Conservation (phyloP, 768 basidiomycete genomes). For the Serendipita sp. region DNA sequence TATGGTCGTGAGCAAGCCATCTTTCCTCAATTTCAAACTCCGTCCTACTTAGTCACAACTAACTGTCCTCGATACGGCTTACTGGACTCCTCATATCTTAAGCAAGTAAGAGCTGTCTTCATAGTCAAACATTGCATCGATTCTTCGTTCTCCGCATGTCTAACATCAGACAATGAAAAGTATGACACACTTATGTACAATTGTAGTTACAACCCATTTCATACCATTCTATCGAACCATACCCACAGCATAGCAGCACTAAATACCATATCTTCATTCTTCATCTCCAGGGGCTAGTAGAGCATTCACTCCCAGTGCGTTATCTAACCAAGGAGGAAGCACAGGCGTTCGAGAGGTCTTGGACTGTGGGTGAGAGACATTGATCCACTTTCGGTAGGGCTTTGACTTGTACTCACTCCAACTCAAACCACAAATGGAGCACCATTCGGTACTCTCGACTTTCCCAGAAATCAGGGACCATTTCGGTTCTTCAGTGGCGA, state of each 20-base stretch:
- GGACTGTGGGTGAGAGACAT: background rate
- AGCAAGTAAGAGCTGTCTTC: constrained; percentile 19
- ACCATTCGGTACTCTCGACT: background rate
- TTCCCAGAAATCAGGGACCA: background rate
- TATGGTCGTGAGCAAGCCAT: too few species aligned
- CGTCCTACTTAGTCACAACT: too few species aligned
- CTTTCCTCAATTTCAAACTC: too few species aligned
- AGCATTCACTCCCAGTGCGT: background rate
- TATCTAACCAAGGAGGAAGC: background rate
- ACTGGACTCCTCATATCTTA: too few species aligned
- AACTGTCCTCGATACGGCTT: too few species aligned
- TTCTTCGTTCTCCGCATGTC: too few species aligned
- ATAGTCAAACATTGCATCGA: constrained; percentile 13
- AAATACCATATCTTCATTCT: too few species aligned
- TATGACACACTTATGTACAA: too few species aligned
- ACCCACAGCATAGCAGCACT: too few species aligned
- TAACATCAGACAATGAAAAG: too few species aligned
- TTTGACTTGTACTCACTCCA: background rate
- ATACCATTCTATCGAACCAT: too few species aligned
- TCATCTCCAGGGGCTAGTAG: background rate
- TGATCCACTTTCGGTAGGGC: background rate
- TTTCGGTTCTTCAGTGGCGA: background rate
- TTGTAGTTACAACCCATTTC: too few species aligned
- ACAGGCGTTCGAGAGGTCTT: background rate
- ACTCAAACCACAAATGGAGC: background rate